Percentiles rank a stretch among this genome's conserved stretches.
These are phyloP conservation scores for Apophysomyces sp. DNA, from an alignment of 371 early-diverging fungal species.

Conservation along the genomic window DNA sequence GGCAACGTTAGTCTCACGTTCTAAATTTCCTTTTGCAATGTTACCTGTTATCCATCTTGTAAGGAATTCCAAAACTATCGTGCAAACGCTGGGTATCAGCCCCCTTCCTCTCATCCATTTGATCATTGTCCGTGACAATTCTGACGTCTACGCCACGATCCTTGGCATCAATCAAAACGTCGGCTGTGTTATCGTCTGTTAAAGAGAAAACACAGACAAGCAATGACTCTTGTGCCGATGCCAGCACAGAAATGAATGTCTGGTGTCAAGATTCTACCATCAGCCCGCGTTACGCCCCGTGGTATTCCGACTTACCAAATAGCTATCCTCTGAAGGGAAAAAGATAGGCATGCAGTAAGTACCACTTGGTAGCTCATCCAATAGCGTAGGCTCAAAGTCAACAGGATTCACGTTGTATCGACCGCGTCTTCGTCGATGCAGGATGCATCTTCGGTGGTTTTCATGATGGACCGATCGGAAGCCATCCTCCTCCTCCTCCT, in stretches of 20 bases:
- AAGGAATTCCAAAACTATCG: slow-evolving; percentile 49
- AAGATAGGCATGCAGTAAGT: slow-evolving; percentile 55
- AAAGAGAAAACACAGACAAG: slow-evolving; percentile 58
- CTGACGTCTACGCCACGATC: slow-evolving; percentile 56
- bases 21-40: neutral
- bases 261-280: slow-evolving; percentile 23
- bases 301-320: slow-evolving; percentile 13
- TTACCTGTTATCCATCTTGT: slow-evolving; percentile 38
- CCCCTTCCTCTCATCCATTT: slow-evolving; percentile 45
- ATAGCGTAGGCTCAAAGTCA: slow-evolving; percentile 12
- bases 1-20: neutral
- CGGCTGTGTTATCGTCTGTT: slow-evolving; percentile 58
- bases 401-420: neutral
- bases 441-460: neutral
- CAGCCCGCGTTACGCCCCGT: slow-evolving; percentile 18
- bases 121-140: slow-evolving; percentile 65
- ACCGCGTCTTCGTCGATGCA: neutral
- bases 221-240: slow-evolving; percentile 46
- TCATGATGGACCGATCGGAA: neutral
- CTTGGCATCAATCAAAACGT: slow-evolving; percentile 49
- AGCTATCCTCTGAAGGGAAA: slow-evolving; percentile 55
- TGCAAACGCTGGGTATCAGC: slow-evolving; percentile 49
- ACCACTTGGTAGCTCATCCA: slow-evolving; percentile 12
- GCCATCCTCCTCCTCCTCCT: slow-evolving; percentile 7
- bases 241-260: slow-evolving; percentile 46